Evolutionary conservation across 2,329 filamentous ascomycete species (phyloP).

Genomic region (Triangularia setosa): DNA sequence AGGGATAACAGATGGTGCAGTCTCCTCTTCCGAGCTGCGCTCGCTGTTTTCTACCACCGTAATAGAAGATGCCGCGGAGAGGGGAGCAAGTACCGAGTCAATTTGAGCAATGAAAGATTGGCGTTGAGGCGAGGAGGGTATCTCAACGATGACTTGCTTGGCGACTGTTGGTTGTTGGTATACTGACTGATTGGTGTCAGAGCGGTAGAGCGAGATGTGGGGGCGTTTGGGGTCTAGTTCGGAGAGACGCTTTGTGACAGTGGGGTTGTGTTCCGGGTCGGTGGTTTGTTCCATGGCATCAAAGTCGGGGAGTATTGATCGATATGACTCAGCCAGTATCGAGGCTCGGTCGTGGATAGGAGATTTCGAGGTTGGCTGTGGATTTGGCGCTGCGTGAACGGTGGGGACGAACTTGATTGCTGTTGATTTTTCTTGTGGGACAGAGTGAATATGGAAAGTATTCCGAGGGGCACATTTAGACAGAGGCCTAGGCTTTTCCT

Average conservation of each 20-base stretch:
- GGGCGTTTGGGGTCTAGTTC: neutral
- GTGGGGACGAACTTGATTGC: neutral
- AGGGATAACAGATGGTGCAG: neutral
- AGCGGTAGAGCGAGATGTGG: neutral
- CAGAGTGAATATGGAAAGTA: neutral
- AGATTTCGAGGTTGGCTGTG: neutral
- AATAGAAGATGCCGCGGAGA: neutral
- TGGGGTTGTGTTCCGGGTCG: neutral
- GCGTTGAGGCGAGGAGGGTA: neutral
- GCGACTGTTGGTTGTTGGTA: neutral
- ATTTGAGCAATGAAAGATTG: neutral
- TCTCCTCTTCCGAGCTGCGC: neutral
- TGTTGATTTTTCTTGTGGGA: neutral
- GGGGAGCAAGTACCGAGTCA: neutral
- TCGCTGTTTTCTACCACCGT: neutral
- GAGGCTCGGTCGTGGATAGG: slow-evolving; percentile 16
- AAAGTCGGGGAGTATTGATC: slow-evolving; percentile 15
- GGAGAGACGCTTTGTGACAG: neutral
- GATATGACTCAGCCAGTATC: slow-evolving; percentile 16
- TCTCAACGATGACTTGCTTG: neutral
- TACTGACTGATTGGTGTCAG: neutral
- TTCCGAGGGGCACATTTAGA: neutral
- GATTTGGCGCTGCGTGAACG: neutral
- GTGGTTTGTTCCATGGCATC: slow-evolving; percentile 3
- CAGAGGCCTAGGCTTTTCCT: neutral